Evolutionary conservation across 352 stramenopile genomes (phyloP), one percentile per base, ranked within the genome.

Genomic region (Phytophthora hybrid): DNA sequence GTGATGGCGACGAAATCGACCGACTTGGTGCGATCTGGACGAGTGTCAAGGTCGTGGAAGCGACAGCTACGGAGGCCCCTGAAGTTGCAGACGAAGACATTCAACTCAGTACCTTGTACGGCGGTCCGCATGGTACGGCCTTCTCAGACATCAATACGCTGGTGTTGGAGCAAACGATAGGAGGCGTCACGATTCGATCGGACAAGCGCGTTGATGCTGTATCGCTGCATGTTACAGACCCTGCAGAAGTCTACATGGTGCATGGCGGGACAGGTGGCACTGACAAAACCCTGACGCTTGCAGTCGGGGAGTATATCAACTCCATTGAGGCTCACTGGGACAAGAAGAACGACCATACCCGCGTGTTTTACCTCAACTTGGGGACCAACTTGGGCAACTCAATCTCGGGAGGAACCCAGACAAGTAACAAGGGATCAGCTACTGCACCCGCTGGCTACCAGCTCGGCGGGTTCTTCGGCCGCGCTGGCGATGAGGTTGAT

Each of bases 401-500:
- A 9, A 19, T 88, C 0, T 73, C 73, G 1, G 63, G 37, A 57
- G 82, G 78, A 18, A 66, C 63, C 2, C 75, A 77, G 57, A 87
- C 76, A 3, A 76, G 69, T 31, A 69, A 67, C 26, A 86, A 79
- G 21, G 66, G 61, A 13, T 72, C 69, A 23, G 76, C 80, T 47
- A 74, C 66, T 23, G 82, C 82, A 4, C 80, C 80, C 0, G 56
- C 60, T 1, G 82, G 82, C 0, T 90, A 69, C 18, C 78, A 90
- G 58, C 77, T 90, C 55, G 79, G 80, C 32, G 82, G 71, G 13
- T 90, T 90, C 64, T 83, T 80, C 32, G 82, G 82, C 21, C 78
- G 80, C 10, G 54, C 63, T 1, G 78, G 72, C 3, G 69, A 85
- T 37, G 77, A 76, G 14, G 53, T 90, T 9, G 76, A 87, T 52